Evolutionary conservation across 441 rosid species (phyloP), one percentile per base, ranked within the genome.

Genomic region (Gossypium trilobum): DNA sequence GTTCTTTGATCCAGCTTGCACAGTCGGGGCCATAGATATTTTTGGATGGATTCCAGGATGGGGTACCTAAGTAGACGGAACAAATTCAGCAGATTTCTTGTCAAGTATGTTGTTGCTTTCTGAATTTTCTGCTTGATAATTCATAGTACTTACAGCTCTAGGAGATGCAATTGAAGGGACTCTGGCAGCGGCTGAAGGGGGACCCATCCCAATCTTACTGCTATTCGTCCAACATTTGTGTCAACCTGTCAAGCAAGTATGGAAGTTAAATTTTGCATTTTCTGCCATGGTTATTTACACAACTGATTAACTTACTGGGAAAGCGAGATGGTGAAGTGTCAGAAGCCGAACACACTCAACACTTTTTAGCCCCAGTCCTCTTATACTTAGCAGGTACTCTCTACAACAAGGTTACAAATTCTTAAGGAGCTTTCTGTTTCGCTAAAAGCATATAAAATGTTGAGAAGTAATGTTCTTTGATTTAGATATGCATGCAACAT

Each of bases 261-360:
- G 44, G 54, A 73, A 60, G 70, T 77, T 69, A 46, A 62, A 73
- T 72, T 27, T 44, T 74, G 68, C 54, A 59, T 70, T 44, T 23
- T 75, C 31, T 56, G 5, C 25, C 57, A 39, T 13, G 75, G 27
- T 68, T 22, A 23, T 39, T 58, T 10, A 52, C 54, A 14, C 63
- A 54, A 11, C 6, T 44, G 51, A 52, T 27, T 16, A 48, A 74
- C 89, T 82, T 84, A 88, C 93, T 16, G 93, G 93, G 75, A 88
- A 88, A 36, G 93, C 93, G 57, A 88, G 91, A 73, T 88, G 91
- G 78, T 88, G 93, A 69, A 88, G 85, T 0, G 93, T 88, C 39
- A 88, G 77, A 72, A 88, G 93, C 76, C 93, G 85, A 78, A 88
- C 93, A 61, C 93, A 88, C 77, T 88, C 93, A 29, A 88, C 93